These are phyloP conservation scores for Aspergillus felis DNA, from an alignment of 2,329 filamentous ascomycete species.

Conservation along the genomic window DNA sequence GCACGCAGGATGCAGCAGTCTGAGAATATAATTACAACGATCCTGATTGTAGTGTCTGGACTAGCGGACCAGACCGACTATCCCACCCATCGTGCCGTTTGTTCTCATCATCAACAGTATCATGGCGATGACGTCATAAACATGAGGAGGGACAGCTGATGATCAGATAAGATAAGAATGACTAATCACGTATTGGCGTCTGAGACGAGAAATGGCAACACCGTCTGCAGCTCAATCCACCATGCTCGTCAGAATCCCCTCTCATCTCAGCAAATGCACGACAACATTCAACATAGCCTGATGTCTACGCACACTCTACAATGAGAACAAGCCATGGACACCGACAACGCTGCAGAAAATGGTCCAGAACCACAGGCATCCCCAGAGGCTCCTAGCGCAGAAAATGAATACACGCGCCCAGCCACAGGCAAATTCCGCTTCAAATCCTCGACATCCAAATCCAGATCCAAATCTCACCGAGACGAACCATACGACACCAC, in stretches of 20 bases:
- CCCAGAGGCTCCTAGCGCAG: background rate
- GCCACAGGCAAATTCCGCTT: constrained; percentile 30
- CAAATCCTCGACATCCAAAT: constrained; percentile 23
- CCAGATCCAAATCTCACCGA: constrained; percentile 8
- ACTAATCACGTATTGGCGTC: background rate
- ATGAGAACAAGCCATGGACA: background rate
- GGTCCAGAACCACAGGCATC: background rate
- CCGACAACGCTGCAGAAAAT: background rate
- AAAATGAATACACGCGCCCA: constrained; percentile 13
- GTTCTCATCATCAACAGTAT: background rate
- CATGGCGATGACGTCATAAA: constrained; percentile 11
- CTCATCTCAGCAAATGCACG: background rate
- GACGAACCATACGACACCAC: constrained; percentile 10
- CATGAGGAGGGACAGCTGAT: background rate
- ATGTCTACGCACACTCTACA: background rate
- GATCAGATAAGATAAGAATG: constrained; percentile 19
- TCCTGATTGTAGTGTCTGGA: background rate
- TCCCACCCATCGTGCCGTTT: background rate
- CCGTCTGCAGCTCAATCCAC: background rate
- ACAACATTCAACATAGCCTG: background rate
- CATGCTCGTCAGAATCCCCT: background rate
- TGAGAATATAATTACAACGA: background rate
- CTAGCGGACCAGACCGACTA: background rate
- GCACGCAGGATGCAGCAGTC: background rate
- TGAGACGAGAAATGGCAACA: background rate